A percentile compares a stretch with the other conserved stretches of the same genome.
Evolutionary conservation across 169 alveolate genomes (phyloP).

Genomic region (Eimeria acervulina): DNA sequence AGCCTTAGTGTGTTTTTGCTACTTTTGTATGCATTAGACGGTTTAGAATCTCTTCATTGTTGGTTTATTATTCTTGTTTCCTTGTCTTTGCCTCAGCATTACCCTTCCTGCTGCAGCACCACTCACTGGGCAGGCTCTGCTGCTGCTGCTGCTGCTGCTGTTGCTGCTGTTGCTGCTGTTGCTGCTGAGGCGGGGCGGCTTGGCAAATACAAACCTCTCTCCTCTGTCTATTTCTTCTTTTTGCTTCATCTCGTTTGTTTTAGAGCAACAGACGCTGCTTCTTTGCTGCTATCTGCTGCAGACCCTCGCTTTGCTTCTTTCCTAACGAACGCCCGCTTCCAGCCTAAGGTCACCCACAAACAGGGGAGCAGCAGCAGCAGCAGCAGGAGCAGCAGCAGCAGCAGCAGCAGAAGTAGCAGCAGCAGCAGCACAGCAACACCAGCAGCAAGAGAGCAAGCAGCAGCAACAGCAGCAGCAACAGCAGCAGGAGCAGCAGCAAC

Average conservation of each 20-base stretch:
- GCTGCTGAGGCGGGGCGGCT: neutral
- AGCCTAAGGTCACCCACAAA: too few species aligned
- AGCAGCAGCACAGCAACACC: neutral
- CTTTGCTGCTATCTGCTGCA: neutral
- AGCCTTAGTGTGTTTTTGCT: neutral
- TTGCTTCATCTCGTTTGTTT: neutral
- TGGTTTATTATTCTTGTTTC: neutral
- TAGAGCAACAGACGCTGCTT: neutral
- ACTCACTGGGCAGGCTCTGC: neutral
- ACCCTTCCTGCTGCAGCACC: neutral
- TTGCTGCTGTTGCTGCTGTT: neutral
- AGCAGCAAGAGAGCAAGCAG: neutral
- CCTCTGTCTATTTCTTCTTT: neutral
- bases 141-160: slow-evolving; percentile 4
- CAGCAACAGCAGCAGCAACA: neutral
- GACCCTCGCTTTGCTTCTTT: too few species aligned
- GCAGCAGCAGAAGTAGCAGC: neutral
- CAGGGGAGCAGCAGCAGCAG: neutral
- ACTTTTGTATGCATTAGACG: neutral
- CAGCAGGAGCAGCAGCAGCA: neutral
- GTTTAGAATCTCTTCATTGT: too few species aligned
- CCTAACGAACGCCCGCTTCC: too few species aligned
- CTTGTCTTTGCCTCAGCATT: neutral
- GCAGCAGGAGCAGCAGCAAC: neutral
- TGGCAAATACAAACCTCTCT: neutral